These are phyloP conservation scores for Stipa capillata DNA, from an alignment of 176 grass and related monocot species.

Conservation along the genomic window DNA sequence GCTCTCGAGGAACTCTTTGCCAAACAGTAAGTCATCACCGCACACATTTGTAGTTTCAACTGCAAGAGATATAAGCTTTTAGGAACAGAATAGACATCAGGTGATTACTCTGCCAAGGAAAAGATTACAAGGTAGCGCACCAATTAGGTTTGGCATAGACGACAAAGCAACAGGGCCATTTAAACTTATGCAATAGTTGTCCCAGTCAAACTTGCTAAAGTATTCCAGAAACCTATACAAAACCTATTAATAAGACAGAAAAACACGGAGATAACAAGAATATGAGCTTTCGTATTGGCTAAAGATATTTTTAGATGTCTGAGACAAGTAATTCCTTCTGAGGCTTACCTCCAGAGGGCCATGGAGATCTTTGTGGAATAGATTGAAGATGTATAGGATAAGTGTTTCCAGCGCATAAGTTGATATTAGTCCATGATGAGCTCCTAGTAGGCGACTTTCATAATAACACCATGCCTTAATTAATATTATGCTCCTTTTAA, in stretches of 20 bases:
- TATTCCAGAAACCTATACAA: constrained; percentile 95
- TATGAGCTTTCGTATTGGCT: constrained; percentile 7
- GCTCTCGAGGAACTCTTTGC: constrained; percentile 46
- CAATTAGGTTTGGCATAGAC: constrained; percentile 66
- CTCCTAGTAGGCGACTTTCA: constrained; percentile 86
- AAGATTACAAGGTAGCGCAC: constrained; percentile 40
- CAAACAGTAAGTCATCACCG: constrained; percentile 45
- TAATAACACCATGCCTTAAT: constrained; percentile 97
- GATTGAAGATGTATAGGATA: constrained; percentile 82
- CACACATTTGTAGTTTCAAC: constrained; percentile 44
- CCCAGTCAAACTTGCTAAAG: constrained; percentile 96
- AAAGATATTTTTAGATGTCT: constrained; percentile 2
- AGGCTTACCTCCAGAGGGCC: constrained; percentile 60
- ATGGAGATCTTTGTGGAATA: constrained; percentile 64
- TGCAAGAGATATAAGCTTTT: constrained; percentile 26
- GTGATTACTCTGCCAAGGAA: constrained; percentile 1
- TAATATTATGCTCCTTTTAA: constrained; percentile 83
- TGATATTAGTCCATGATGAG: constrained; percentile 85
- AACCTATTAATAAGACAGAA: constrained; percentile 50
- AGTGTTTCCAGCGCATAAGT: constrained; percentile 89
- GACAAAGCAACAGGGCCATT: constrained; percentile 73
- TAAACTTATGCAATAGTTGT: constrained; percentile 76
- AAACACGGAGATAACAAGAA: not conserved
- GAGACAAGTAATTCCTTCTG: not conserved
- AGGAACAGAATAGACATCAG: constrained; percentile 12